Evolutionary conservation across 2,329 filamentous ascomycete species (phyloP), one percentile per base, ranked within the genome.

Genomic region (Diaporthe destruens): DNA sequence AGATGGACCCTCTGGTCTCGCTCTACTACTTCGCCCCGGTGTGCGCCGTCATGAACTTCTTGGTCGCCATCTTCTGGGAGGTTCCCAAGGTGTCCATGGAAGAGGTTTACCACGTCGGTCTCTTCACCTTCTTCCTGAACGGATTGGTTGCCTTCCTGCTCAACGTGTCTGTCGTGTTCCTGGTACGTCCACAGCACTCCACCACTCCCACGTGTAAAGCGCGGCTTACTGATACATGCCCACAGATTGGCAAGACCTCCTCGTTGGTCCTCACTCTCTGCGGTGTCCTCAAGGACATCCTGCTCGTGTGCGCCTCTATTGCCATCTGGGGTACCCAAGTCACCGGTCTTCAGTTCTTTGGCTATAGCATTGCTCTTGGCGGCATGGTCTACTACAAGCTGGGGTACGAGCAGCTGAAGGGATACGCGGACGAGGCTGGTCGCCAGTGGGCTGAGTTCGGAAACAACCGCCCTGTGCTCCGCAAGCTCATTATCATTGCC

Each of bases 1-100:
- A 96, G 89, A 96, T 96, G 94, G 94, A 96, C 81, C 94, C 94
- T 23, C 86, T 96, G 29, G 94, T 96, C 71, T 96, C 94, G 39
- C 89, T 96, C 16, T 96, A 96, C 89, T 96, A 96, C 87, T 96
- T 95, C 78, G 94, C 94, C 2, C 94, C 94, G 20, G 91, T 94
- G 71, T 96, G 94, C 83, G 94, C 94, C 61, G 84, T 89, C 80
- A 95, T 96, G 90, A 96, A 96, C 85, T 89, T 91, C 77, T 80
- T 90, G 16, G 89, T 95, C 61, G 92, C 93, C 71, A 84, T 96
- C 42, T 84, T 94, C 80, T 91, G 92, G 85, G 94, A 96, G 82
- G 82, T 95, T 3, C 93, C 93, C 76, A 87, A 85, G 76, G 87
- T 95, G 79, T 87, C 87, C 74, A 89, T 94, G 85, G 86, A 83